Evolutionary conservation across 345 rosid genomes (phyloP), one percentile per base, ranked within the genome.

Genomic region (Pelargonium nanum): DNA sequence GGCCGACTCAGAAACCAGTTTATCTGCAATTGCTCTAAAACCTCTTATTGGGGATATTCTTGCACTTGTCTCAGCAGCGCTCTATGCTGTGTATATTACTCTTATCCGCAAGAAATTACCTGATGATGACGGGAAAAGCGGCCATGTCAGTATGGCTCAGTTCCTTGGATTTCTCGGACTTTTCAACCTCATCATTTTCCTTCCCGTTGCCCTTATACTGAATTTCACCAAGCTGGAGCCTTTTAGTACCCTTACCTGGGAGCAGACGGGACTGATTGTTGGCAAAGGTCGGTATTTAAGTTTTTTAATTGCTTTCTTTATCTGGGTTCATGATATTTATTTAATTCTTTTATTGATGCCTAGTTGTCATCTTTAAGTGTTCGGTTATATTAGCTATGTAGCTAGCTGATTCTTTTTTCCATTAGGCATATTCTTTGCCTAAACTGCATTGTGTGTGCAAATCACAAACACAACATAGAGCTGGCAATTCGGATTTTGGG

Each of bases 121-220:
- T 0, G 95, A 84, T 73, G 80, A 89, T 65, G 96, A 92, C 67
- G 95, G 75, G 22, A 83, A 80, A 58, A 71, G 69, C 24, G 91
- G 93, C 2, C 81, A 70, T 53, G 89, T 68, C 24, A 89, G 98
- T 65, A 92, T 84, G 95, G 96, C 93, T 16, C 88, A 80, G 72
- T 84, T 92, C 77, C 89, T 92, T 7, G 96, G 98, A 66, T 92
- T 72, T 70, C 70, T 92, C 1, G 98, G 95, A 70, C 84, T 89
- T 53, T 92, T 92, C 69, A 92, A 89, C 65, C 64, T 89, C 51
- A 52, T 89, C 57, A 75, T 89, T 57, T 87, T 92, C 78, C 76
- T 92, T 51, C 98, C 98, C 0, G 76, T 82, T 25, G 93, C 88
- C 59, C 66, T 92, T 23, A 48, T 92, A 40, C 93, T 92, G 65